phyloP scores from a whole-genome alignment of 169 alveolate genomes.

The Eimeria sp. region DNA sequence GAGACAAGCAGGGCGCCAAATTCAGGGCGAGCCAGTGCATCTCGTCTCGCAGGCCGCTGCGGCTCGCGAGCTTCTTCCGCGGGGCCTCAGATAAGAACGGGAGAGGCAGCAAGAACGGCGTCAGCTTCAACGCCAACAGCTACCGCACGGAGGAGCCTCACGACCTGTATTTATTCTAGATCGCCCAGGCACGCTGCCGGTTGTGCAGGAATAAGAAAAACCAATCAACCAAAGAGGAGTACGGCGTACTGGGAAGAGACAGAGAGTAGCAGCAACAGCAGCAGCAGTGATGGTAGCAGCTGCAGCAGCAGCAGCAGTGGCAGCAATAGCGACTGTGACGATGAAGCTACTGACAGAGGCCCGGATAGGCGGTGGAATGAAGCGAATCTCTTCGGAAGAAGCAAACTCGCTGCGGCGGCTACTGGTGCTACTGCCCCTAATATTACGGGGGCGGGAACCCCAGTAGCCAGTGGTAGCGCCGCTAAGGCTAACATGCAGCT shows the following conservation, averaged over 20 bases:
- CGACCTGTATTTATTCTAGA: conserved; percentile 37
- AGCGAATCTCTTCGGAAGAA: neutral
- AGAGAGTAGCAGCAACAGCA: conserved; percentile 60
- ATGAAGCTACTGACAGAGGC: neutral
- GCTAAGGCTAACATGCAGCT: conserved; percentile 6
- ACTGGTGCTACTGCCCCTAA: conserved; percentile 8
- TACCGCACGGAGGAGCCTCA: conserved; percentile 71
- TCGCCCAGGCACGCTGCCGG: conserved; percentile 37
- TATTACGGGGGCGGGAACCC: neutral
- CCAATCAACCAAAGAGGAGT: conserved; percentile 12
- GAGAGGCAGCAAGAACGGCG: conserved; percentile 30
- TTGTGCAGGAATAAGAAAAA: neutral
- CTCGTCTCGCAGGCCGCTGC: conserved; percentile 25
- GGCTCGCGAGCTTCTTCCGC: conserved; percentile 66
- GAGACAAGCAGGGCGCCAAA: neutral
- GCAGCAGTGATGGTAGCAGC: conserved; percentile 45
- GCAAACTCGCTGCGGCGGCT: conserved; percentile 9
- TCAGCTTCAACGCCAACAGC: conserved; percentile 25
- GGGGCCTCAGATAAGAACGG: conserved; percentile 53
- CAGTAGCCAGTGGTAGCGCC: conserved; percentile 8
- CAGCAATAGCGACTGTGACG: conserved; percentile 39
- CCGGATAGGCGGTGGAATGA: conserved; percentile 17
- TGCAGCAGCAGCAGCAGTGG: conserved; percentile 23
- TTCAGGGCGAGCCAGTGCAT: conserved; percentile 6
- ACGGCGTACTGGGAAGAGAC: conserved; percentile 61